Percentiles rank a stretch among this genome's conserved stretches.
Conservation (phyloP, 306 rosid genomes). For the Rubus idaeus region DNA sequence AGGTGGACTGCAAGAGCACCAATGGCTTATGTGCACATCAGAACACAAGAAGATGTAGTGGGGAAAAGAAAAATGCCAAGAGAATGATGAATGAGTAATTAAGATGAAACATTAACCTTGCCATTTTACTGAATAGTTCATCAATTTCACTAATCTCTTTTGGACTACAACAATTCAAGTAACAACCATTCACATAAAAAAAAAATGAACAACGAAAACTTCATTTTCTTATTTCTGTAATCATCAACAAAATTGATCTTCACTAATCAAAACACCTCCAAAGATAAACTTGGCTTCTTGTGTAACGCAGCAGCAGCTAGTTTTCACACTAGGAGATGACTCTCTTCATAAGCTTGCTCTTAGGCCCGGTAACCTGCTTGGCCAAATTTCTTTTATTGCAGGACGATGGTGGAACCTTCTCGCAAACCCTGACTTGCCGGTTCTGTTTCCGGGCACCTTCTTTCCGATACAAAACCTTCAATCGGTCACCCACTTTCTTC, state of each 20-base stretch:
- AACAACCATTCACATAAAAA: background rate
- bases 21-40: too few species aligned
- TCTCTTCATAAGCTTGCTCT: background rate
- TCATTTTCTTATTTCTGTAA: too few species aligned
- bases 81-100: too few species aligned
- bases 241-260: background rate
- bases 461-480: too few species aligned
- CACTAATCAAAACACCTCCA: background rate
- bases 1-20: too few species aligned
- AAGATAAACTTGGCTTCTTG: background rate
- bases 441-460: background rate
- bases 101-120: too few species aligned
- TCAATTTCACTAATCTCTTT: background rate
- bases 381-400: too few species aligned
- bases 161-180: background rate
- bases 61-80: too few species aligned
- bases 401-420: background rate
- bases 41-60: too few species aligned
- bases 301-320: background rate
- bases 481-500: background rate
- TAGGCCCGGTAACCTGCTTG: background rate
- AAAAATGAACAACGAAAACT: too few species aligned
- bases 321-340: too few species aligned
- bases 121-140: background rate
- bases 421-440: background rate